Conservation (phyloP, 1,284 basidiomycete species). For the Irpex lacteus region DNA sequence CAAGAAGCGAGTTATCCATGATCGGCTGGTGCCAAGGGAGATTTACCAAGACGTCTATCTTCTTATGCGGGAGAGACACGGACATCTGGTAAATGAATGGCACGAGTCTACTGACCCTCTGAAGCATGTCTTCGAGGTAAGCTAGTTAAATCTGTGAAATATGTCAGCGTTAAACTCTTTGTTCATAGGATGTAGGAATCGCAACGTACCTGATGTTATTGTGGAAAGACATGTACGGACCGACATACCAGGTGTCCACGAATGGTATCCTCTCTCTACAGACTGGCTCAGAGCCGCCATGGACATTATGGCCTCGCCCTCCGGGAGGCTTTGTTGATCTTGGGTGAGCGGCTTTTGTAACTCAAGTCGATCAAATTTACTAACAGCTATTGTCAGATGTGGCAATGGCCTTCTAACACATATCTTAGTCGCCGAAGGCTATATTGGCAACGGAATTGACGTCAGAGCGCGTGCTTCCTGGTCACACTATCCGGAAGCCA, state of each 20-base stretch:
- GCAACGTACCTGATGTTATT: slow-evolving; percentile 91
- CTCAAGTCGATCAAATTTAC: neutral
- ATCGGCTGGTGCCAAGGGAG: slow-evolving; percentile 75
- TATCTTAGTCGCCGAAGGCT: slow-evolving; percentile 83
- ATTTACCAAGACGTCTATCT: slow-evolving; percentile 90
- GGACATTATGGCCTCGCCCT: slow-evolving; percentile 75
- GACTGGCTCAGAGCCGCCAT: slow-evolving; percentile 37
- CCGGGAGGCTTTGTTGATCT: slow-evolving; percentile 87
- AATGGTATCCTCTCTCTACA: slow-evolving; percentile 7
- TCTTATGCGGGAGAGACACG: slow-evolving; percentile 80
- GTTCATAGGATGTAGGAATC: slow-evolving; percentile 77
- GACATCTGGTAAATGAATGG: slow-evolving; percentile 73
- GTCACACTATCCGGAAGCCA: slow-evolving; percentile 65
- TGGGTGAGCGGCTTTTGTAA: slow-evolving; percentile 50
- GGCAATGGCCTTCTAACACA: slow-evolving; percentile 90
- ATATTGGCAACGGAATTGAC: slow-evolving; percentile 81
- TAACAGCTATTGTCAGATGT: slow-evolving; percentile 46
- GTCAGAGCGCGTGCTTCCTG: slow-evolving; percentile 71
- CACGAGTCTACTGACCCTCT: slow-evolving; percentile 78
- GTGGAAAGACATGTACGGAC: slow-evolving; percentile 73
- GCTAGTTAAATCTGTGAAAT: slow-evolving; percentile 10
- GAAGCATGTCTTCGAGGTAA: slow-evolving; percentile 85
- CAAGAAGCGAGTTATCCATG: slow-evolving; percentile 85
- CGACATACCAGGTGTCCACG: slow-evolving; percentile 7
- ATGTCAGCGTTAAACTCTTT: neutral